Evolutionary conservation across 805 yeast genomes (phyloP).

Genomic region (Zygoascus tannicola): DNA sequence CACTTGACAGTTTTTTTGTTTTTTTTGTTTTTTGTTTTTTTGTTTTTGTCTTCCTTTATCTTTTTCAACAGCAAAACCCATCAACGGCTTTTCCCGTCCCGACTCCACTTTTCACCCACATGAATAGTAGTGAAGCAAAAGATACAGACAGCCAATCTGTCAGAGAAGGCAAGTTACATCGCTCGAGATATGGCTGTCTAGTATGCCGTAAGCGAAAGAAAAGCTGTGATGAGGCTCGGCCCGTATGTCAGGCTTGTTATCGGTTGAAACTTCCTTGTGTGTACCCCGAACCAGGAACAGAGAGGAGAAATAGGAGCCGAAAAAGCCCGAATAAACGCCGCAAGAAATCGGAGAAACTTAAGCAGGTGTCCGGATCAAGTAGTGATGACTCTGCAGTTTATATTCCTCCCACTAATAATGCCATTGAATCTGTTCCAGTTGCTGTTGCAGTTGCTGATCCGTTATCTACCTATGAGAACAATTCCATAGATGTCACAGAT

Average conservation of each 20-base stretch:
- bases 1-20: too few relatives aligned
- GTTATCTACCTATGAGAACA: neutral
- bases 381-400: neutral
- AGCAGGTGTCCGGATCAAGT: neutral
- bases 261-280: slow-evolving; percentile 54
- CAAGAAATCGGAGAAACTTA: neutral
- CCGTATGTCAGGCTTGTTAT: slow-evolving; percentile 58
- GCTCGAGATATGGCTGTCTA: slow-evolving; percentile 48
- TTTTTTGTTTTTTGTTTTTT: neutral
- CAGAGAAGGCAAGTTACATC: neutral
- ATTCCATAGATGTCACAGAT: neutral
- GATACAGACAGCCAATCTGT: too few relatives aligned
- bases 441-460: neutral
- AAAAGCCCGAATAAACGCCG: too few relatives aligned
- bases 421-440: too few relatives aligned
- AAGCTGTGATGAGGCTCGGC: slow-evolving; percentile 64
- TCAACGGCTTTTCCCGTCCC: too few relatives aligned
- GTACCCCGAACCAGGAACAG: slow-evolving; percentile 69
- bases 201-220: slow-evolving; percentile 72
- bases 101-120: too few relatives aligned
- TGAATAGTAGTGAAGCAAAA: too few relatives aligned
- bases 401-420: too few relatives aligned
- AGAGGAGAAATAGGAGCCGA: slow-evolving; percentile 34
- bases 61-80: too few relatives aligned
- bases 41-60: too few relatives aligned